Evolutionary conservation across 129 eudicot genomes (phyloP), one percentile per base, ranked within the genome.

Genomic region (Pseudognaphalium luteoalbum): DNA sequence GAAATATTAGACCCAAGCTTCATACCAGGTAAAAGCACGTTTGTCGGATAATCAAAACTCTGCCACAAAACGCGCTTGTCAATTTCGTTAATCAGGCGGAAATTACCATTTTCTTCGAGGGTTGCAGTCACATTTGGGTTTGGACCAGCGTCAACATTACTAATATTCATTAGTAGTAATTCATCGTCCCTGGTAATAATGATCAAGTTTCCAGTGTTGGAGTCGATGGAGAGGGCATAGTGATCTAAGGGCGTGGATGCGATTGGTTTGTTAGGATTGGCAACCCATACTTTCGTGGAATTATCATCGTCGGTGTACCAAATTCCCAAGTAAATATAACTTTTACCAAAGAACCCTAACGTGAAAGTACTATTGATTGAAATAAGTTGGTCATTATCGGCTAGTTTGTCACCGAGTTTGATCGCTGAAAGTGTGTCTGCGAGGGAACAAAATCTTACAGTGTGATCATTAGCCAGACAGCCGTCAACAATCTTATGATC

Each of bases 221-320:
- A 33, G n/a, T 62, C 68, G 25, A 83, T 73, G 16, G 68, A 73
- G 41, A 78, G 78, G n/a, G 7, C n/a, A n/a, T n/a, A n/a, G n/a
- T n/a, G n/a, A n/a, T n/a, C n/a, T n/a, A n/a, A n/a, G n/a, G n/a
- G n/a, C n/a, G 25, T 41, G 35, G 30, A 67, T 35, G 5, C 2
- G 28, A 78, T 72, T 2, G 83, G 86, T 0, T 25, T 16, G 67
- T 83, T 37, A 50, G 80, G 76, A 71, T 83, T 83, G 56, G 83
- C 87, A 7, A 83, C 37, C 86, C 87, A 83, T 3, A 70, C 70
- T 68, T 52, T 80, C 22, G 39, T 67, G 1, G 57, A n/a, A 20
- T 44, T 7, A 29, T 4, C 39, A 57, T 78, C 69, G 11, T 7
- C 25, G 0, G 83, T 74, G 72, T 83, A 34, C 86, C 80, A 74